Evolutionary conservation across 2,329 filamentous ascomycete species (phyloP).

Genomic region (Pseudopyrenochaeta lycopersici): DNA sequence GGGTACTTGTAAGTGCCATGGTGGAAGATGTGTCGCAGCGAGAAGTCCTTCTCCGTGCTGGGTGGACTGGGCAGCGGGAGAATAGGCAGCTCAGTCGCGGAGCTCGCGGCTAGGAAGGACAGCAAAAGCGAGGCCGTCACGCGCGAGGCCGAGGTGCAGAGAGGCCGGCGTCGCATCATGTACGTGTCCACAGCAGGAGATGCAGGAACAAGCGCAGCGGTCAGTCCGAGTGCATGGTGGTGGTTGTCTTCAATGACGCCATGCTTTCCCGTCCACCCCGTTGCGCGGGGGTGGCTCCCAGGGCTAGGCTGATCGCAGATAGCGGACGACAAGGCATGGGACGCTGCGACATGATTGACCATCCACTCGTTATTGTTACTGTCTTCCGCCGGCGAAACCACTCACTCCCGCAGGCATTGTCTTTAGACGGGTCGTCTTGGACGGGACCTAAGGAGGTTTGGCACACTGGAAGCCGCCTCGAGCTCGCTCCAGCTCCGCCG

Average conservation of each 20-base stretch:
- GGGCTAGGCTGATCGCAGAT: conserved; percentile 1
- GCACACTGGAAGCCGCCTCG: conserved; percentile 8
- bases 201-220: background rate
- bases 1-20: conserved; percentile 85
- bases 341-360: background rate
- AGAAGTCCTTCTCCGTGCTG: conserved; percentile 39
- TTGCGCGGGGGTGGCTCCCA: conserved; percentile 20
- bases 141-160: conserved; percentile 65
- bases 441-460: background rate
- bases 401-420: background rate
- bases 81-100: conserved; percentile 43
- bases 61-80: conserved; percentile 30
- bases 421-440: background rate
- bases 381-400: background rate
- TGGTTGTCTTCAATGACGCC: conserved; percentile 18
- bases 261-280: conserved; percentile 9
- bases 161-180: conserved; percentile 39
- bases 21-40: conserved; percentile 88
- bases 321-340: background rate
- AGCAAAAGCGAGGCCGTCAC: conserved; percentile 71
- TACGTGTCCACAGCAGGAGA: background rate
- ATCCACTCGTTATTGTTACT: conserved; percentile 5
- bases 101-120: conserved; percentile 71
- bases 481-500: conserved; percentile 19
- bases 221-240: background rate